Base-by-base conservation (phyloP, 1,284 basidiomycete species). In the Butyriboletus appendiculatus region DNA sequence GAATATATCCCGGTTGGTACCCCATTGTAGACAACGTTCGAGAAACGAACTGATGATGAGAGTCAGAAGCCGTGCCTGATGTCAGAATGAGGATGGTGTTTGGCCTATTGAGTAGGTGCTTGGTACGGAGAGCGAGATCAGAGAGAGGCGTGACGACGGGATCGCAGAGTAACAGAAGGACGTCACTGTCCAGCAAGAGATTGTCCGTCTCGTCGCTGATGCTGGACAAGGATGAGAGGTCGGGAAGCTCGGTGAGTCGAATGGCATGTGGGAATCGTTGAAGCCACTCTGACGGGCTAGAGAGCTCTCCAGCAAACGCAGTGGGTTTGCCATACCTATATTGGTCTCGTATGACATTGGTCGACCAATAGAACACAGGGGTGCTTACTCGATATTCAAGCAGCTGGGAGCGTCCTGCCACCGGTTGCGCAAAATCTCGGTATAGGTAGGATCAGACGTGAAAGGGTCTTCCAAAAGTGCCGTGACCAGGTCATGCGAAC, bases 381-480 rank as follows among this genome's bases (percentile, higher is more conserved):
- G 52, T 9, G 63, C 78, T 66, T 65, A 82, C 79, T 75, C 73
- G 34, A 82, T 69, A 16, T 65, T 71, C 26, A 76, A 59, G 45
- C 66, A 60, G 28, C 71, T 63, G 35, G 64, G 53, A 43, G 57
- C 43, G 45, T 64, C 57, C 55, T 70, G 72, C 81, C 81, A 82
- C 39, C 82, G 74, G 49, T 73, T 65, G 48, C 75, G 76, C 46
- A 84, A 62, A 16, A 61, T 61, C 41, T 72, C 66, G 45, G 72
- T 76, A 53, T 79, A 74, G 15, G 67, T 62, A 28, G 71, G 49
- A 53, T 82, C 77, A 12, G 81, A 80, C 3, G 76, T 74, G 56
- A 90, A 79, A 11, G 86, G 87, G 50, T 88, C 82, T 47, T 85
- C 79, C n/a, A 90, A 70, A 18, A 90, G 71, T 4, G 85, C 85